Evolutionary conservation across 2,329 filamentous ascomycete species (phyloP), one percentile per base, ranked within the genome.

Genomic region (Corniculantispora saksenae): DNA sequence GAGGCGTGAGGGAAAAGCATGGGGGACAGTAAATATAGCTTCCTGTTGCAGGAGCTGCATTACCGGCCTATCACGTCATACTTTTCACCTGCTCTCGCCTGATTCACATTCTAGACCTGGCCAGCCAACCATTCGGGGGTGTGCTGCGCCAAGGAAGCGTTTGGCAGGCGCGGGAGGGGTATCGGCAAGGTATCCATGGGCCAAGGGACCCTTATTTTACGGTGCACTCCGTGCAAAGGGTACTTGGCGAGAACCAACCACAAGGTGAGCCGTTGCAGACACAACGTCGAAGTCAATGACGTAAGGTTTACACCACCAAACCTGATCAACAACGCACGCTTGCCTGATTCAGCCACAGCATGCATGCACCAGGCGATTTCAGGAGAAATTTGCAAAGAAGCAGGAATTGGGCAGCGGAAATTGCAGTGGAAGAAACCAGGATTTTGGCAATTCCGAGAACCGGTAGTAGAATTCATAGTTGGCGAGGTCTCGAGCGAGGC

Each of bases 51-150:
- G 9, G 38, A 51, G 25, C 29, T 57, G 53, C 45, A 63, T 63
- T 57, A 63, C 61, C 61, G 40, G 54, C 45, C 21, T 25, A 63
- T 58, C 43, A 63, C 61, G 61, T 63, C 61, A 63, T 63, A 58
- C 53, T 63, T 63, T 63, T 63, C 53, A 57, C 40, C 23, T 51
- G 61, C 43, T 63, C 53, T 56, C 40, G 40, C 60, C 51, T 63
- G 51, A 56, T 55, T 62, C 51, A 63, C 51, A 48, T 62, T 55
- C 60, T 40, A n/a, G 51, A 27, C 50, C 27, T 54, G 38, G 51
- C 50, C 40, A 32, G 60, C 59, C 60, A 62, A 55, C 60, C 50
- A 43, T 29, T 51, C 21, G 32, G 25, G 40, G 40, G 35, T 35
- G 38, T 45, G 32, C 23, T 29, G 29, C n/a, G 25, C 35, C 59